Percentiles rank a stretch among this genome's conserved stretches.
Evolutionary conservation across 768 basidiomycete genomes (phyloP).

Genomic region (Russula brevipes): DNA sequence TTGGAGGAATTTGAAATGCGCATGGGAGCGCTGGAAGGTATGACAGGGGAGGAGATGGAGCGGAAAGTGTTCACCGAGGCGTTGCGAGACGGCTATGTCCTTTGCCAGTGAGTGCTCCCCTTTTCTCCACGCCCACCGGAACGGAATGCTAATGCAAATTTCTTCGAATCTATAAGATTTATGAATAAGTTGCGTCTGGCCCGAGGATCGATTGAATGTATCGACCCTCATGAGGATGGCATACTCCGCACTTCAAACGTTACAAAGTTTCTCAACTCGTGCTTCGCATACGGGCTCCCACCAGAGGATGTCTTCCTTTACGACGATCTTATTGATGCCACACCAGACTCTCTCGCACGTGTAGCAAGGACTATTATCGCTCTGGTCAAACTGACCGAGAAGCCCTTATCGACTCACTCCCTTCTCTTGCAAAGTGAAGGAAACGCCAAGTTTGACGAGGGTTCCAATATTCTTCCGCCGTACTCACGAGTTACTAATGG

Average conservation of each 20-base stretch:
- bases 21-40: conserved; percentile 52
- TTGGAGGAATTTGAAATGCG: conserved; percentile 74
- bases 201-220: conserved; percentile 44
- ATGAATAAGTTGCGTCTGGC: conserved; percentile 68
- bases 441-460: conserved; percentile 26
- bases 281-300: conserved; percentile 57
- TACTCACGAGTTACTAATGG: background rate
- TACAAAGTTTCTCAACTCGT: conserved; percentile 71
- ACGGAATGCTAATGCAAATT: conserved; percentile 15
- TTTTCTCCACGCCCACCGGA: background rate
- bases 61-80: conserved; percentile 66
- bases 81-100: conserved; percentile 74
- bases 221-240: conserved; percentile 64
- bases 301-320: conserved; percentile 59
- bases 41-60: conserved; percentile 65
- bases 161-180: conserved; percentile 44
- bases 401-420: conserved; percentile 41
- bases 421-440: conserved; percentile 41
- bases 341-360: conserved; percentile 55
- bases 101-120: conserved; percentile 72
- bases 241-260: conserved; percentile 62
- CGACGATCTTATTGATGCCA: conserved; percentile 60
- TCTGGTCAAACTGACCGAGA: conserved; percentile 56
- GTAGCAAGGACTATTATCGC: conserved; percentile 69
- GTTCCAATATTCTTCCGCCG: no score